Percentiles rank a stretch among this genome's conserved stretches.
Conservation (phyloP, 2,329 filamentous ascomycete species). For the Ascomycota sp. region DNA sequence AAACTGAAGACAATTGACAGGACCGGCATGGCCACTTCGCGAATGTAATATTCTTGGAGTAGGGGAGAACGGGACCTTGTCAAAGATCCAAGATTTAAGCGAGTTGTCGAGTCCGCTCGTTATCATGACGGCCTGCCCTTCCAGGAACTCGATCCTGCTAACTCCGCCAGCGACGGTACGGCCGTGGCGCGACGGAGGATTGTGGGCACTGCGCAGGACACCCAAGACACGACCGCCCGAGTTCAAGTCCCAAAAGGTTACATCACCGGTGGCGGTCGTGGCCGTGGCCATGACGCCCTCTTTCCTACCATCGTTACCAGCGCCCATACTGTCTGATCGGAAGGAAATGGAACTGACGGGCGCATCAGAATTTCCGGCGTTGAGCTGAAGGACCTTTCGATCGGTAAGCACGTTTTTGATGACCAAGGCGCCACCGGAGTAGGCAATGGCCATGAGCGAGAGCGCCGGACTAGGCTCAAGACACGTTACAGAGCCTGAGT, state of each 20-base stretch:
- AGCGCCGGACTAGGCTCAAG: conserved; percentile 69
- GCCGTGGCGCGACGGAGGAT: conserved; percentile 40
- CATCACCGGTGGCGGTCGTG: conserved; percentile 58
- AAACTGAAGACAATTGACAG: conserved; percentile 67
- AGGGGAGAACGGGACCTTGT: conserved; percentile 74
- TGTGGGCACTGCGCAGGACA: conserved; percentile 72
- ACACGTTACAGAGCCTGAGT: conserved; percentile 67
- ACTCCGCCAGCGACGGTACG: conserved; percentile 51
- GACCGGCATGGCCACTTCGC: conserved; percentile 72
- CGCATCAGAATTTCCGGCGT: conserved; percentile 41
- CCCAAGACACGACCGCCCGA: conserved; percentile 71
- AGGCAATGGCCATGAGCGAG: conserved; percentile 73
- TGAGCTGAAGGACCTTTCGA: conserved; percentile 47
- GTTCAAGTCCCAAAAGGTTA: conserved; percentile 94
- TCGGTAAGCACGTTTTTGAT: conserved; percentile 72
- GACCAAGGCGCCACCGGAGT: conserved; percentile 55
- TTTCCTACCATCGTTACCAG: conserved; percentile 66
- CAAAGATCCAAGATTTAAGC: conserved; percentile 90
- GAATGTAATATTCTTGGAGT: conserved; percentile 70
- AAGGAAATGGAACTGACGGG: conserved; percentile 73
- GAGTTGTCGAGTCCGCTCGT: conserved; percentile 88
- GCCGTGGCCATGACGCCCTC: conserved; percentile 90
- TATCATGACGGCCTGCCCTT: conserved; percentile 73
- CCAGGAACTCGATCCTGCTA: conserved; percentile 72
- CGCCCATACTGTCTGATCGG: conserved; percentile 71